Conservation (phyloP, 2,329 filamentous ascomycete species). For the Metarhizium brunneum region DNA sequence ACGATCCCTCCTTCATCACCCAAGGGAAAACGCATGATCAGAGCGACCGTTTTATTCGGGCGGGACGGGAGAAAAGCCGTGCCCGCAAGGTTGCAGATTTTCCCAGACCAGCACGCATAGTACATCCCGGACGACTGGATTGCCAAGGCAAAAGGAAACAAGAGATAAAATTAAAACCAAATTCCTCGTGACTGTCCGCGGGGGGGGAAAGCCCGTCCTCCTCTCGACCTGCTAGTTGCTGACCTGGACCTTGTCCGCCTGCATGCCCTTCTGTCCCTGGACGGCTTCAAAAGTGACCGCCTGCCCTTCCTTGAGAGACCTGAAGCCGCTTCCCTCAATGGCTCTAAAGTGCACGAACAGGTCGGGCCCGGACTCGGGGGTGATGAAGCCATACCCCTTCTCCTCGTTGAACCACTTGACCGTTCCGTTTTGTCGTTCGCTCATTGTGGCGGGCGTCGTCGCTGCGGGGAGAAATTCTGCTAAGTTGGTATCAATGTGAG, state of each 20-base stretch:
- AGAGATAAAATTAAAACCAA: too few species aligned
- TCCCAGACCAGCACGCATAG: too few species aligned
- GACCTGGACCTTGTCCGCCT: slow-evolving; percentile 6
- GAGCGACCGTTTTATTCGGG: too few species aligned
- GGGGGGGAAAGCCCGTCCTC: neutral
- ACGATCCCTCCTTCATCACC: too few species aligned
- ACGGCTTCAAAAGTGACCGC: slow-evolving; percentile 6
- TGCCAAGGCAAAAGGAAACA: too few species aligned
- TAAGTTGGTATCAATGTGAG: neutral
- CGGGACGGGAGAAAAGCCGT: too few species aligned
- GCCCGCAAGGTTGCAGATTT: too few species aligned
- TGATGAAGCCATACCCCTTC: slow-evolving; percentile 13
- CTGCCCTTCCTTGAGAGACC: slow-evolving; percentile 11
- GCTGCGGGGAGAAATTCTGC: neutral
- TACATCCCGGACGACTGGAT: too few species aligned
- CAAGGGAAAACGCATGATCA: too few species aligned
- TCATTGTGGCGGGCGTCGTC: slow-evolving; percentile 1
- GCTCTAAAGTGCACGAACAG: slow-evolving; percentile 12
- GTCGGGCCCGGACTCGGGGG: slow-evolving; percentile 5
- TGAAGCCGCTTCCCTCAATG: slow-evolving; percentile 10
- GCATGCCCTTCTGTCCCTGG: slow-evolving; percentile 10
- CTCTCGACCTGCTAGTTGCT: neutral
- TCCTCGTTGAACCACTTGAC: slow-evolving; percentile 14
- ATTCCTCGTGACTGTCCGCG: too few species aligned
- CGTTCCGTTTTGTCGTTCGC: slow-evolving; percentile 7